Percentiles rank a stretch among this genome's conserved stretches.
These are phyloP conservation scores for Leccinellum luteum DNA, from an alignment of 768 basidiomycete genomes.

Conservation along the genomic window DNA sequence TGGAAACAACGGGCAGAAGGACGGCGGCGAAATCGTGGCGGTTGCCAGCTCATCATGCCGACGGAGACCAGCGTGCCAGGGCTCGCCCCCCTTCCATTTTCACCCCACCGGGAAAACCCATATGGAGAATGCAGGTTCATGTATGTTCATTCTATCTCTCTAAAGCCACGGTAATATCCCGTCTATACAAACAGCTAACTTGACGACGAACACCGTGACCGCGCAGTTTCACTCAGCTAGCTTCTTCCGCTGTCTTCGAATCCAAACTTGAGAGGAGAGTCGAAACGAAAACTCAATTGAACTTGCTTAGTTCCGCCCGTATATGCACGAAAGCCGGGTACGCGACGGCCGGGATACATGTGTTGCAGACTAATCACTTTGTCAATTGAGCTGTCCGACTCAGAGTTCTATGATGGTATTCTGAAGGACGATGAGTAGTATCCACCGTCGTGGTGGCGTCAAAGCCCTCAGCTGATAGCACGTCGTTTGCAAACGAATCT, in stretches of 20 bases:
- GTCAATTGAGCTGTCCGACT: too few relatives aligned
- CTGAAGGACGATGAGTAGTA: too few relatives aligned
- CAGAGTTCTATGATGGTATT: too few relatives aligned
- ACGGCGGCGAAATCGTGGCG: too few relatives aligned
- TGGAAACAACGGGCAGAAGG: too few relatives aligned
- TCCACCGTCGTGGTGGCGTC: too few relatives aligned
- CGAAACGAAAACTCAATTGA: background rate
- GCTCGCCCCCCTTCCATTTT: background rate
- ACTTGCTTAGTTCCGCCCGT: background rate
- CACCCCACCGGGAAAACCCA: conserved; percentile 45
- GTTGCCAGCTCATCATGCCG: background rate
- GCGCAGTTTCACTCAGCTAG: conserved; percentile 34
- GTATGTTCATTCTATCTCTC: conserved; percentile 24
- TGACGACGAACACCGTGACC: background rate
- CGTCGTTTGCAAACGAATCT: too few relatives aligned
- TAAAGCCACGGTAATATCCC: conserved; percentile 8
- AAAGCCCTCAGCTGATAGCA: too few relatives aligned
- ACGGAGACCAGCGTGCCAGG: too few relatives aligned
- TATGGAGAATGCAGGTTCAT: conserved; percentile 51
- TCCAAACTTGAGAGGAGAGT: background rate
- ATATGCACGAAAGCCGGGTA: conserved; percentile 22
- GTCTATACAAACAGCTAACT: background rate
- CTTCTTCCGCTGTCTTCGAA: conserved; percentile 33
- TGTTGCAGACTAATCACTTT: background rate
- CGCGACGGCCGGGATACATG: conserved; percentile 5